These are phyloP conservation scores for Ceratocystis smalleyi DNA, from an alignment of 2,329 filamentous ascomycete genomes.

Conservation along the genomic window DNA sequence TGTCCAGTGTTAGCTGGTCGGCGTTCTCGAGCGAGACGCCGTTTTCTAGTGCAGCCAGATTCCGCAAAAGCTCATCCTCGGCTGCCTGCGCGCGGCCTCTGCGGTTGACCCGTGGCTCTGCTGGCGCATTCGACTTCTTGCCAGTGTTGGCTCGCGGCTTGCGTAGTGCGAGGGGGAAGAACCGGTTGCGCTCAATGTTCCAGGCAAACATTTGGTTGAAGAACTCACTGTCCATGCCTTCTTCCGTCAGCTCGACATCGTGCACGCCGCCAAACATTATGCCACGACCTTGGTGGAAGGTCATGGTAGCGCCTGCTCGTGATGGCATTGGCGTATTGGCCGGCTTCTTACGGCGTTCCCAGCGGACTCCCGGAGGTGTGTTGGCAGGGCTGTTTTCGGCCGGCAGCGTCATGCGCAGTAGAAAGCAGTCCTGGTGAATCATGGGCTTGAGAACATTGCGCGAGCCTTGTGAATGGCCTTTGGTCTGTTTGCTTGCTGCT, in stretches of 20 bases:
- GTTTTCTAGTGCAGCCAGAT: conserved; percentile 70
- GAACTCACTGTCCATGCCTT: conserved; percentile 93
- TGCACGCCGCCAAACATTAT: conserved; percentile 92
- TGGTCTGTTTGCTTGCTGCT: conserved; percentile 45
- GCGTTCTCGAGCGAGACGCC: conserved; percentile 46
- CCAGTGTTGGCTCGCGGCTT: conserved; percentile 47
- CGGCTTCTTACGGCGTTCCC: conserved; percentile 87
- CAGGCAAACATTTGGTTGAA: conserved; percentile 85
- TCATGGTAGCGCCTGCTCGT: conserved; percentile 83
- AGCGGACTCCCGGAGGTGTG: conserved; percentile 58
- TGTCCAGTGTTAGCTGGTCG: conserved; percentile 35
- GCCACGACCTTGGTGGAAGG: conserved; percentile 80
- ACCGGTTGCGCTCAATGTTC: conserved; percentile 90
- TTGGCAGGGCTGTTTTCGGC: conserved; percentile 48
- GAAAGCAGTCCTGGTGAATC: conserved; percentile 91
- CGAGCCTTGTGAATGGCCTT: conserved; percentile 43
- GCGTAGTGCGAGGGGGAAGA: conserved; percentile 68
- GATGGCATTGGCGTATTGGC: conserved; percentile 73
- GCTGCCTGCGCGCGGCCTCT: conserved; percentile 72
- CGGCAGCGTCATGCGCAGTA: conserved; percentile 64
- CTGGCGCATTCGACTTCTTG: conserved; percentile 35
- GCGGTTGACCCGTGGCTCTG: conserved; percentile 40
- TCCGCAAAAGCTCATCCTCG: conserved; percentile 76
- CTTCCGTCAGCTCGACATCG: conserved; percentile 78
- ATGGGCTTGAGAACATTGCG: conserved; percentile 69